Evolutionary conservation across 2,329 filamentous ascomycete species (phyloP).

Genomic region (Pseudogymnoascus sp.): DNA sequence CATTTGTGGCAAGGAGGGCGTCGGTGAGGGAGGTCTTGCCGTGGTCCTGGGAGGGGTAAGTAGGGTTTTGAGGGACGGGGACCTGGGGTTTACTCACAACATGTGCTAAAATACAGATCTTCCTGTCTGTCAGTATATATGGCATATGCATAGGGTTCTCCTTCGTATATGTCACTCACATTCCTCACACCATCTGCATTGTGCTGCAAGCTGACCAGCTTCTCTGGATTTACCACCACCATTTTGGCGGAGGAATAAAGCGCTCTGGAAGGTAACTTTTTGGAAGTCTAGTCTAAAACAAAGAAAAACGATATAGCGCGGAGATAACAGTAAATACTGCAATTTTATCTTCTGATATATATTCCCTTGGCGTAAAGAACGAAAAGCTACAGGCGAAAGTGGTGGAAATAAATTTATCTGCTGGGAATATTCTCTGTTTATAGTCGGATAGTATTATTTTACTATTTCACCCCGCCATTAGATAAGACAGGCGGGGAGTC

Average conservation of each 20-base stretch:
- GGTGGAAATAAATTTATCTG: neutral
- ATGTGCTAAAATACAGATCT: constrained; percentile 94
- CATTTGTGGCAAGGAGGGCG: constrained; percentile 93
- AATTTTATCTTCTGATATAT: neutral
- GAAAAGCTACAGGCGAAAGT: neutral
- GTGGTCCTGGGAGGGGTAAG: constrained; percentile 57
- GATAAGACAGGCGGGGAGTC: neutral
- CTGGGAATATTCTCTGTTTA: neutral
- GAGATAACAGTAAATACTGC: neutral
- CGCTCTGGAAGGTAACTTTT: neutral
- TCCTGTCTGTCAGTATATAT: constrained; percentile 17
- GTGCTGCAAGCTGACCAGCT: constrained; percentile 81
- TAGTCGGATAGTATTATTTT: neutral
- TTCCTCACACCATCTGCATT: constrained; percentile 87
- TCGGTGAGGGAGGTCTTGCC: constrained; percentile 97
- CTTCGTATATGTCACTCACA: constrained; percentile 43
- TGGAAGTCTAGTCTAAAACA: neutral
- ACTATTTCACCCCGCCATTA: neutral
- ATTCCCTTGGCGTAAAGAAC: neutral
- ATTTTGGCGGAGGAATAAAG: constrained; percentile 39
- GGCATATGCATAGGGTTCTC: constrained; percentile 15
- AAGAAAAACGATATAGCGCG: neutral
- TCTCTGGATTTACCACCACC: constrained; percentile 86
- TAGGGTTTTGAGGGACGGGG: neutral
- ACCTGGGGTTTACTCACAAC: constrained; percentile 48